Evolutionary conservation across 2,329 filamentous ascomycete species (phyloP), one percentile per base, ranked within the genome.

Genomic region (Penicillium sp.): DNA sequence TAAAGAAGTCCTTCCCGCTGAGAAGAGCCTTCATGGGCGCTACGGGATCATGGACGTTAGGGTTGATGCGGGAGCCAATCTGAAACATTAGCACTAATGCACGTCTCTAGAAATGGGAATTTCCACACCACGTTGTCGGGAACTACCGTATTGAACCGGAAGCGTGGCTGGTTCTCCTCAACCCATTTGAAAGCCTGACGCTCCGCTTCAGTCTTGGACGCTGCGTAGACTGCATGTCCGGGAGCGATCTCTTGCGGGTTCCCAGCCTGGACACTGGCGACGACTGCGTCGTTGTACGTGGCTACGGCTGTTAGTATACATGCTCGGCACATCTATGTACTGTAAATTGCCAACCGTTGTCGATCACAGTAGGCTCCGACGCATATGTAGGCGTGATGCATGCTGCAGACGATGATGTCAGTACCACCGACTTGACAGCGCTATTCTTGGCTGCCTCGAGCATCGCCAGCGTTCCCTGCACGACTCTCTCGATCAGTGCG

Each of bases 11-110:
- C 44, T 27, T 11, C 9, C 27, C 43, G 7, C 34, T 16, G 6
- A 38, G 38, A 10, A 46, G 36, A 13, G 10, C 50, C 51, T 18
- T 32, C 50, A 50, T 4, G 7, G 46, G 51, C 46, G n/a, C 27
- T 9, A 50, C 21, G 50, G 34, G 40, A 45, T 31, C 36, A 48
- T 24, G 11, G 24, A 32, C 34, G 21, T 50, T 49, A 34, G 32
- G 21, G 24, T 36, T 34, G 5, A 50, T 5, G 16, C 46, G 29
- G 46, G 32, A 45, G 41, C 46, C 51, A 54, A 54, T 54, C 46
- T 54, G 51, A 54, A 50, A 54, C 46, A 24, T 45, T 13, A 50
- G 46, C 51, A 45, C 51, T 50, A 40, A 50, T 54, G 51, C 51
- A 54, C 45, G n/a, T n/a, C 32, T 54, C 51, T 54, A 18, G 51